Conservation (phyloP, 805 yeast genomes). For the Nakazawaea anatomiae region DNA sequence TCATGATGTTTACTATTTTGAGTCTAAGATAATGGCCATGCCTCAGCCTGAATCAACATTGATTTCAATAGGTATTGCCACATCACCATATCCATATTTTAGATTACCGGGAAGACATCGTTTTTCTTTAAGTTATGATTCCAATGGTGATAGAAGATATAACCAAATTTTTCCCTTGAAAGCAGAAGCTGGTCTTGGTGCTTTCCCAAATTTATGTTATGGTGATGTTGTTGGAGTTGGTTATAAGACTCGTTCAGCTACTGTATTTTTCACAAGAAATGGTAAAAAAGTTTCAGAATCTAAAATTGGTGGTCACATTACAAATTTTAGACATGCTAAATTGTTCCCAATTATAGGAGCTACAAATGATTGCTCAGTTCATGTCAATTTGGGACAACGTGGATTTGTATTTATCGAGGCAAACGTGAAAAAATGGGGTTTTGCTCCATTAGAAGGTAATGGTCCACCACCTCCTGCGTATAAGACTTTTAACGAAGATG, state of each 20-base stretch:
- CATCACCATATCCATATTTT: conserved; percentile 90
- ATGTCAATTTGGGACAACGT: conserved; percentile 82
- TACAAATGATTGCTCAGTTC: conserved; percentile 72
- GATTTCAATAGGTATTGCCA: conserved; percentile 73
- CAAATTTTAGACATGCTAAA: conserved; percentile 62
- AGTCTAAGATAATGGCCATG: conserved; percentile 72
- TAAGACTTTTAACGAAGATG: conserved; percentile 71
- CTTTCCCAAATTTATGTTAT: conserved; percentile 57
- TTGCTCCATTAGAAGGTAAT: conserved; percentile 83
- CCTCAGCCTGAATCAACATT: conserved; percentile 48
- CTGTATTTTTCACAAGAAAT: conserved; percentile 88
- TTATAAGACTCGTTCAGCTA: conserved; percentile 73
- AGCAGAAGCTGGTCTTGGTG: conserved; percentile 34
- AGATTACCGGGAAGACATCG: conserved; percentile 89
- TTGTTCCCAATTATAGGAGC: conserved; percentile 90
- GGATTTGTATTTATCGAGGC: conserved; percentile 91
- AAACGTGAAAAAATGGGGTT: conserved; percentile 92
- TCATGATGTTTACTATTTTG: conserved; percentile 86
- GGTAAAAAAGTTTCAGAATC: conserved; percentile 86
- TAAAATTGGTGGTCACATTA: conserved; percentile 72
- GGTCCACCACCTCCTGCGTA: conserved; percentile 94
- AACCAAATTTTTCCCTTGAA: conserved; percentile 63
- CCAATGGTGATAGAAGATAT: conserved; percentile 71
- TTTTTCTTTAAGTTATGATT: conserved; percentile 82
- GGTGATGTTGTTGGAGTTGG: conserved; percentile 97